phyloP scores from a whole-genome alignment of 176 grass and related monocot species.

The Alloteropsis semialata region DNA sequence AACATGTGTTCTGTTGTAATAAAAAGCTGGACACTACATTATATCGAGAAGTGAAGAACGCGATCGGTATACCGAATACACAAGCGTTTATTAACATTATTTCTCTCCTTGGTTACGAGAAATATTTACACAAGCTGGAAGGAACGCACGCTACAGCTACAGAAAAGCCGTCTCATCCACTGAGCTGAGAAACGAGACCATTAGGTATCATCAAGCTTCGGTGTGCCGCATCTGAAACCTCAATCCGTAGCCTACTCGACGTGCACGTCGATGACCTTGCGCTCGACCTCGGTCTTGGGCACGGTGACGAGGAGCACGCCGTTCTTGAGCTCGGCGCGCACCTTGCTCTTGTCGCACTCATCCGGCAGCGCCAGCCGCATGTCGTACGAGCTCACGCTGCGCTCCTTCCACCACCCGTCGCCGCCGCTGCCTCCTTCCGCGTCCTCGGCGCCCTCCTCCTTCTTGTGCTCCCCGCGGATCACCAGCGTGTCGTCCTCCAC shows the following conservation, averaged over 20 bases:
- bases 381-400: conserved; percentile 58
- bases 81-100: conserved; percentile 4
- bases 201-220: not conserved
- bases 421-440: not conserved
- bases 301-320: conserved; percentile 64
- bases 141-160: not conserved
- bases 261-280: conserved; percentile 60
- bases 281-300: conserved; percentile 57
- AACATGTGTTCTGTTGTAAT: no score
- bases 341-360: conserved; percentile 56
- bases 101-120: not conserved
- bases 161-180: not conserved
- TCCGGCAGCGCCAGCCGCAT: conserved; percentile 54
- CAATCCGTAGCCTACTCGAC: conserved; percentile 33
- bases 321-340: conserved; percentile 78
- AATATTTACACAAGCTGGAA: not conserved
- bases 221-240: no score
- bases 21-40: no score
- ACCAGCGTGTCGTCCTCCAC: conserved; percentile 69
- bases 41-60: no score
- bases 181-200: not conserved
- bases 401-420: conserved; percentile 56
- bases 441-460: conserved; percentile 24
- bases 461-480: conserved; percentile 61
- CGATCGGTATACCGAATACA: not conserved